Conservation (phyloP, 495 filamentous ascomycete species). For the Chaetomium tenue region DNA sequence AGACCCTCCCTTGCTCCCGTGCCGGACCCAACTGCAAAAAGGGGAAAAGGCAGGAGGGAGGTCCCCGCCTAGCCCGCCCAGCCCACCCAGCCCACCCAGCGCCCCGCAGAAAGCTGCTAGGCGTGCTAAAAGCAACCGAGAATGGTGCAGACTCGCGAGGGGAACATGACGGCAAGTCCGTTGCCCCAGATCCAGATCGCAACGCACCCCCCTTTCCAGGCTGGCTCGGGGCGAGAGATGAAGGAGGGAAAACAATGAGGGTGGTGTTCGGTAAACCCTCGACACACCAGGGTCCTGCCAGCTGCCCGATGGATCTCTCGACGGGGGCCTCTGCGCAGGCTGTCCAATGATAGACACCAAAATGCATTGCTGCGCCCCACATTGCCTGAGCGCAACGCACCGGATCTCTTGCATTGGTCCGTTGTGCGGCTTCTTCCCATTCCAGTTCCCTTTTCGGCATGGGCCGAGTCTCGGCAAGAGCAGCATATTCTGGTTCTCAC, state of each 20-base stretch:
- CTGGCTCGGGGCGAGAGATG: too few species aligned
- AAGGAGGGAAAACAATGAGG: background rate
- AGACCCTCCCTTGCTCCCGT: background rate
- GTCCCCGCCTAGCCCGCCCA: too few species aligned
- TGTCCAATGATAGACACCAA: background rate
- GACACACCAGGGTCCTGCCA: conserved; percentile 1
- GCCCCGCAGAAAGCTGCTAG: too few species aligned
- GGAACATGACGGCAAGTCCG: too few species aligned
- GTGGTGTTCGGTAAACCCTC: background rate
- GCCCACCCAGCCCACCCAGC: too few species aligned
- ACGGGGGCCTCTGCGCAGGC: background rate
- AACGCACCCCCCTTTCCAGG: background rate
- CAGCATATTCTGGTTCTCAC: background rate
- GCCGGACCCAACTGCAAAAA: background rate
- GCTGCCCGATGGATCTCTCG: background rate
- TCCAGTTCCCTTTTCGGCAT: background rate
- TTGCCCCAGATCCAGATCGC: too few species aligned
- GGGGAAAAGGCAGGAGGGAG: background rate
- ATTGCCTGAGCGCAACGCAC: conserved; percentile 17
- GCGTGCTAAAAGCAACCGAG: too few species aligned
- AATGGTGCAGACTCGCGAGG: too few species aligned
- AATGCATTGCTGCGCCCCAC: conserved; percentile 29
- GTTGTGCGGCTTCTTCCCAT: background rate
- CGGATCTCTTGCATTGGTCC: conserved; percentile 6
- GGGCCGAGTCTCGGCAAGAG: too few species aligned